Conservation (phyloP, 108 stramenopile genomes). For the Cyclostephanos tholiformis region DNA sequence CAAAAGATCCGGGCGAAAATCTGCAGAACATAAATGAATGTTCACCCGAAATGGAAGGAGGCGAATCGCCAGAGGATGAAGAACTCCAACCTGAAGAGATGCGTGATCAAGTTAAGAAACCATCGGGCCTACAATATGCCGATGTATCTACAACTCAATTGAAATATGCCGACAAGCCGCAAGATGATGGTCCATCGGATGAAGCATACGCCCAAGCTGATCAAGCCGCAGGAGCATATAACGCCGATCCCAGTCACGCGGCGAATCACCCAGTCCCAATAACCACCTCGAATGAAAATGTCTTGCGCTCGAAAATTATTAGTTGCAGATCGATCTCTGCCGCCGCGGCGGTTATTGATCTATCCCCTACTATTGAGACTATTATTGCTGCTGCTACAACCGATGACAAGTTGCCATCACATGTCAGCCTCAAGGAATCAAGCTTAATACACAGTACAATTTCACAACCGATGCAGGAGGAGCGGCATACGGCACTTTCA, state of each 20-base stretch:
- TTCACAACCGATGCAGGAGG: neutral
- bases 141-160: neutral
- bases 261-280: neutral
- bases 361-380: neutral
- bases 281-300: too few relatives aligned
- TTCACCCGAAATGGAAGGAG: neutral
- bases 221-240: neutral
- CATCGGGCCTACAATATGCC: neutral
- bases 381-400: neutral
- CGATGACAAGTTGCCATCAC: neutral
- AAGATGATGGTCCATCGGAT: neutral
- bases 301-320: slow-evolving; percentile 15
- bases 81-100: neutral
- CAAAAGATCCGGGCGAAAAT: neutral
- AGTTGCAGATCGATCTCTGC: slow-evolving; percentile 13
- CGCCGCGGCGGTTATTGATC: neutral
- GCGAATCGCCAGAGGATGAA: neutral
- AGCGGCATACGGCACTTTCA: neutral
- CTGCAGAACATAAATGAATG: neutral
- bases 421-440: neutral
- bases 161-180: neutral
- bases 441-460: too few relatives aligned
- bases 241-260: too few relatives aligned
- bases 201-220: neutral
- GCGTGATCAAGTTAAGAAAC: neutral